Conservation (phyloP, 441 rosid species). For the Gossypium davidsonii region DNA sequence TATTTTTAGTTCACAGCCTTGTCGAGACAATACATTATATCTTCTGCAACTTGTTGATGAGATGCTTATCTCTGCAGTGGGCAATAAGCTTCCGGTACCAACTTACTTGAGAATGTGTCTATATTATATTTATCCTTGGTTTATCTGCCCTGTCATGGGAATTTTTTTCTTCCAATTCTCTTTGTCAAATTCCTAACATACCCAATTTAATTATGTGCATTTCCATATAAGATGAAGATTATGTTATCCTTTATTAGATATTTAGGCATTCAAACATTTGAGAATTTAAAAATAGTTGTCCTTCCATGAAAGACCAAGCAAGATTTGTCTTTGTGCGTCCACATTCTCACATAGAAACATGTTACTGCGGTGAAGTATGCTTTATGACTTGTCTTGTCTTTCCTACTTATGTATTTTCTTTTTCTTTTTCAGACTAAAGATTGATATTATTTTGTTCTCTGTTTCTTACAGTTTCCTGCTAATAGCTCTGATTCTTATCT, state of each 20-base stretch:
- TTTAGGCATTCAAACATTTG: neutral
- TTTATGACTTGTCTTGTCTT: constrained; percentile 4
- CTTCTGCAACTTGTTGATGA: constrained; percentile 82
- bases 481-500: constrained; percentile 48
- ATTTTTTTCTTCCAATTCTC: neutral
- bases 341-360: neutral
- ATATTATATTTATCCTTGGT: neutral
- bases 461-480: constrained; percentile 81
- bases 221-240: neutral
- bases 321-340: neutral
- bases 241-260: neutral
- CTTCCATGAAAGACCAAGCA: neutral
- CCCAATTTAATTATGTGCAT: neutral
- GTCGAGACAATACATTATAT: constrained; percentile 87
- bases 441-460: constrained; percentile 7
- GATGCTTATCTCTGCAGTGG: constrained; percentile 84
- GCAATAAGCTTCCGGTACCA: constrained; percentile 68
- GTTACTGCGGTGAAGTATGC: neutral
- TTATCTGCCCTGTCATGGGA: neutral
- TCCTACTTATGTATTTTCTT: constrained; percentile 6
- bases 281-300: neutral
- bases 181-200: neutral
- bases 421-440: neutral
- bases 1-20: constrained; percentile 81
- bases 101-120: constrained; percentile 6